A percentile compares a stretch with the other conserved stretches of the same genome.
phyloP scores from a whole-genome alignment of 75 land plant species.

The Adiantum capillusveneris region DNA sequence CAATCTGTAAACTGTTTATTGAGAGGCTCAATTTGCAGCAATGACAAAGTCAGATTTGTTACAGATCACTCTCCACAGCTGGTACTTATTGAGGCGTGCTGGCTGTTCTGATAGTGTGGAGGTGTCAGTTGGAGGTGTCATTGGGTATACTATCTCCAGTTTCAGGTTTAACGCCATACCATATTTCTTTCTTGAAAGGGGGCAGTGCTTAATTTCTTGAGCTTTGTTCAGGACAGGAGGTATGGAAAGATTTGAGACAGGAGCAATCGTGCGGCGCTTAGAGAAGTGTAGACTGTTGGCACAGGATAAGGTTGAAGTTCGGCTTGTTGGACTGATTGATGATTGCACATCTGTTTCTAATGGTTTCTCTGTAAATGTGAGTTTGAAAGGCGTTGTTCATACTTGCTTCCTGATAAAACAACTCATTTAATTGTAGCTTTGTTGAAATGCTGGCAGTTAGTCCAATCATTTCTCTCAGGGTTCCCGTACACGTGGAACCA shows the following conservation, averaged over 20 bases:
- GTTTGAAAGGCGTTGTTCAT: neutral
- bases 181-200: neutral
- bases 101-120: neutral
- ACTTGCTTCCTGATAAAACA: neutral
- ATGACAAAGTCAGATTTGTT: neutral
- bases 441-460: neutral
- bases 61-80: conserved; percentile 1
- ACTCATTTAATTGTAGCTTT: neutral
- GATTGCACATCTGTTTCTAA: conserved; percentile 11
- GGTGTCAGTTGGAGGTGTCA: conserved; percentile 1
- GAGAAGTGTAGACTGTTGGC: conserved; percentile 19
- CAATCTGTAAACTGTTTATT: too few species aligned
- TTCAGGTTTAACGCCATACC: neutral
- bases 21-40: too few species aligned
- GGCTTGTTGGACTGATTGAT: conserved; percentile 15
- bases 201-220: neutral
- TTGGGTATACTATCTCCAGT: neutral
- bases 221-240: neutral
- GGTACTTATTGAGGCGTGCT: neutral
- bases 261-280: conserved; percentile 15
- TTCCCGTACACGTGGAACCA: conserved; percentile 7
- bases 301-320: conserved; percentile 18
- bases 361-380: conserved; percentile 15
- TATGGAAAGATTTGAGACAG: conserved; percentile 11
- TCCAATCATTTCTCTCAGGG: conserved; percentile 2